These are phyloP conservation scores for Wickerhamomyces silvicola DNA, from an alignment of 805 yeast species.

Conservation along the genomic window DNA sequence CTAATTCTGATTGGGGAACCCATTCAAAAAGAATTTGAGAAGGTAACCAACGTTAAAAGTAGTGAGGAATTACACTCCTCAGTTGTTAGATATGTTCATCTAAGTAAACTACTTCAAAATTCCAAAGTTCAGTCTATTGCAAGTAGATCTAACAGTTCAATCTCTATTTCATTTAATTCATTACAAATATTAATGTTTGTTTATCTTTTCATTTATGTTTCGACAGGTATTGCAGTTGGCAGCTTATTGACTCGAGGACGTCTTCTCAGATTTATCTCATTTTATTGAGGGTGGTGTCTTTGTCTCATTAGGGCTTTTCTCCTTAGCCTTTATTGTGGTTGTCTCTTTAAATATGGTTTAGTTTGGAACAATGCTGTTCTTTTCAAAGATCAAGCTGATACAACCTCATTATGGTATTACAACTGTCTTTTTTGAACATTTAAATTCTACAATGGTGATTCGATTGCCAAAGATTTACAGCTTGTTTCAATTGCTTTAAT, in stretches of 20 bases:
- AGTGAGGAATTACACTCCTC: slow-evolving; percentile 7
- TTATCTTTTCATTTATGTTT: slow-evolving; percentile 49
- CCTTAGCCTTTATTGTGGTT: slow-evolving; percentile 90
- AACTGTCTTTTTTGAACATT: slow-evolving; percentile 85
- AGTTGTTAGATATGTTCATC: slow-evolving; percentile 26
- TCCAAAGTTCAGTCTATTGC: slow-evolving; percentile 17
- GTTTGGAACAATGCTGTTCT: slow-evolving; percentile 70
- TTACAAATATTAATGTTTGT: slow-evolving; percentile 63
- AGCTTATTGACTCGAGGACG: slow-evolving; percentile 65
- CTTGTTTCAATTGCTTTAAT: slow-evolving; percentile 88
- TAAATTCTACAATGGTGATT: slow-evolving; percentile 67
- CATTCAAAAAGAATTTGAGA: slow-evolving; percentile 13
- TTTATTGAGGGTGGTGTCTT: slow-evolving; percentile 95
- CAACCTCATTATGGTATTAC: slow-evolving; percentile 54
- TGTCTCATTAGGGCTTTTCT: slow-evolving; percentile 62
- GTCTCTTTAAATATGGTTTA: slow-evolving; percentile 69
- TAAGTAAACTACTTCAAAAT: slow-evolving; percentile 30
- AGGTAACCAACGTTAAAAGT: slow-evolving; percentile 3
- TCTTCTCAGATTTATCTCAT: slow-evolving; percentile 86
- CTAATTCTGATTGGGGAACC: slow-evolving; percentile 14
- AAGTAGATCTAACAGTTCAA: slow-evolving; percentile 18
- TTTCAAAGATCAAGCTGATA: slow-evolving; percentile 20
- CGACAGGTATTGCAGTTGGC: slow-evolving; percentile 55
- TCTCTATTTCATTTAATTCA: slow-evolving; percentile 36
- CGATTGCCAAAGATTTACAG: slow-evolving; percentile 88